Evolutionary conservation across 331 rosid species (phyloP).

Genomic region (Rosa hybrid): DNA sequence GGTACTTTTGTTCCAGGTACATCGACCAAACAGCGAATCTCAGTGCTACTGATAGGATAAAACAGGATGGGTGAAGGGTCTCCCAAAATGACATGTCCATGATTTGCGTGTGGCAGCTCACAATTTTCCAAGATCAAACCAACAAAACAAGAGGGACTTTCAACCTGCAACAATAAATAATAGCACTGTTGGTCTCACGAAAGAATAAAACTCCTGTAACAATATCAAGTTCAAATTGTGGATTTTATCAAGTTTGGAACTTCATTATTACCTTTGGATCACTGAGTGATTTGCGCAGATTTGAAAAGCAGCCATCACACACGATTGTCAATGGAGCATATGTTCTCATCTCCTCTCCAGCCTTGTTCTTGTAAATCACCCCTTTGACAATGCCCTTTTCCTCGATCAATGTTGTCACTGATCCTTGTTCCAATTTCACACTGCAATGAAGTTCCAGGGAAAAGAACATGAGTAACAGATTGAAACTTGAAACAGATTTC

Average conservation of each 20-base stretch:
- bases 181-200: not conserved
- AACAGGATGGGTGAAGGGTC: conserved; percentile 81
- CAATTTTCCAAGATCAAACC: conserved; percentile 75
- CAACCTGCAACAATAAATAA: conserved; percentile 49
- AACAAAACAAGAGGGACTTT: conserved; percentile 74
- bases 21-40: conserved; percentile 77
- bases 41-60: conserved; percentile 73
- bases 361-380: conserved; percentile 62
- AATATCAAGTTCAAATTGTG: not conserved
- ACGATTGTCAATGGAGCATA: conserved; percentile 75
- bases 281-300: conserved; percentile 65
- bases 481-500: not conserved
- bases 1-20: conserved; percentile 75
- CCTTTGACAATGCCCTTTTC: conserved; percentile 70
- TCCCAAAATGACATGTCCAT: conserved; percentile 76
- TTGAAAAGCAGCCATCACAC: conserved; percentile 86
- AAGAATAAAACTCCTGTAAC: not conserved
- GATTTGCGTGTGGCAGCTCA: conserved; percentile 64
- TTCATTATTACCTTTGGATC: conserved; percentile 48
- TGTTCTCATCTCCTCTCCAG: conserved; percentile 52
- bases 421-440: conserved; percentile 77
- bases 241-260: not conserved
- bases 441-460: conserved; percentile 33
- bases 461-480: not conserved
- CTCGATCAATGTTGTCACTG: conserved; percentile 64